Percentiles rank a stretch among this genome's conserved stretches.
Evolutionary conservation across 257 asterid species (phyloP).

Genomic region (Perilla frutescens): DNA sequence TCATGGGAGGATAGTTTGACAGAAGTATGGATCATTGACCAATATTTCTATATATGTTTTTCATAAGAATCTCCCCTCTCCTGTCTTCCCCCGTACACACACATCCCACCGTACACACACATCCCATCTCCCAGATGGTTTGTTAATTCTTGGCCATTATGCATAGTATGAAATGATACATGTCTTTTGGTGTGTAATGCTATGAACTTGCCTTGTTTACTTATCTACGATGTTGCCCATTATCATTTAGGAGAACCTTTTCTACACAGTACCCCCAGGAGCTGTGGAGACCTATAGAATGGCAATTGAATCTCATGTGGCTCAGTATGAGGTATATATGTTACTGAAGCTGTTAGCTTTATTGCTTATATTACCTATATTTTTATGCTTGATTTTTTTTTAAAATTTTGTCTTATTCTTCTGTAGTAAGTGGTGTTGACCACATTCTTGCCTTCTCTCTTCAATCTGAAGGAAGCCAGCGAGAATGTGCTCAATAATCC

Average conservation of each 20-base stretch:
- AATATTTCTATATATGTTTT: constrained; percentile 29
- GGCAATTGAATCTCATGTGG: constrained; percentile 65
- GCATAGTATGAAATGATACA: background rate
- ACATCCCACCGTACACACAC: background rate
- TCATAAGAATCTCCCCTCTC: constrained; percentile 10
- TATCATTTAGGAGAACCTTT: constrained; percentile 73
- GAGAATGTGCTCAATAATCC: too few species aligned
- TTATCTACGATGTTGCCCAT: constrained; percentile 29
- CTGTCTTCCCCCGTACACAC: constrained; percentile 2
- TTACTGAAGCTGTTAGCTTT: constrained; percentile 19
- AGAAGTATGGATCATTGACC: constrained; percentile 55
- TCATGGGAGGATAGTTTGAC: constrained; percentile 67
- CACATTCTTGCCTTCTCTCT: constrained; percentile 16
- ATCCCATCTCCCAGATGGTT: constrained; percentile 16
- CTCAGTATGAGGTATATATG: constrained; percentile 69
- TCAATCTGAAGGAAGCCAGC: background rate
- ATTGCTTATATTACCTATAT: constrained; percentile 13
- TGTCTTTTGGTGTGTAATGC: constrained; percentile 1
- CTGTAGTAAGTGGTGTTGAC: constrained; percentile 2
- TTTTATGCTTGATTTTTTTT: constrained; percentile 31
- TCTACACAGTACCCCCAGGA: constrained; percentile 70
- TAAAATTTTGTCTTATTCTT: constrained; percentile 1
- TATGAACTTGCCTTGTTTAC: constrained; percentile 27
- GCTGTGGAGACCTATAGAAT: constrained; percentile 70
- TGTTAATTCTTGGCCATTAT: constrained; percentile 25